A percentile compares a stretch with the other conserved stretches of the same genome.
phyloP scores from a whole-genome alignment of 2,329 filamentous ascomycete genomes.

The Venturia effusa region DNA sequence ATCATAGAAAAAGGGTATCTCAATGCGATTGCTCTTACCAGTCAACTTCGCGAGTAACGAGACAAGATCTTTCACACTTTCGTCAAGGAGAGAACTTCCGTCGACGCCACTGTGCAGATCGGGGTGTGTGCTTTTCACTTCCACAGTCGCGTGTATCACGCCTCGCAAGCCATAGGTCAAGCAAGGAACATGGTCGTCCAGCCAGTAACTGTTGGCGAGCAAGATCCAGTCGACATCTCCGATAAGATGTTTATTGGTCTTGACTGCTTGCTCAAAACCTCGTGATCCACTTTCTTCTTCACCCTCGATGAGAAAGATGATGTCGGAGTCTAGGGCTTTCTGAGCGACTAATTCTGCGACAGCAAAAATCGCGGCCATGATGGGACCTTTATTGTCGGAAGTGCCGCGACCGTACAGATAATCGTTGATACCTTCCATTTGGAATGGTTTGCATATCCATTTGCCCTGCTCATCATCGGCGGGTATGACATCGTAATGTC shows the following conservation, averaged over 20 bases:
- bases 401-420: slow-evolving; percentile 94
- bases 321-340: slow-evolving; percentile 75
- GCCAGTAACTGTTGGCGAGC: slow-evolving; percentile 95
- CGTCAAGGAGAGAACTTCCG: slow-evolving; percentile 78
- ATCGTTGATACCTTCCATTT: slow-evolving; percentile 79
- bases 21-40: slow-evolving; percentile 66
- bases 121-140: slow-evolving; percentile 73
- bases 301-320: slow-evolving; percentile 90
- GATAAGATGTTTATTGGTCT: slow-evolving; percentile 69
- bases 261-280: slow-evolving; percentile 77
- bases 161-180: slow-evolving; percentile 89
- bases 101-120: slow-evolving; percentile 97
- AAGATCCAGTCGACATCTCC: slow-evolving; percentile 90
- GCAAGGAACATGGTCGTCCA: slow-evolving; percentile 91
- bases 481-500: slow-evolving; percentile 93
- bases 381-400: slow-evolving; percentile 94
- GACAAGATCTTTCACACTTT: slow-evolving; percentile 85
- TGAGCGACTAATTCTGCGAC: slow-evolving; percentile 79
- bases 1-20: slow-evolving; percentile 83
- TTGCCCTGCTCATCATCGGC: slow-evolving; percentile 73
- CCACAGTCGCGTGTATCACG: slow-evolving; percentile 84
- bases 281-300: slow-evolving; percentile 93
- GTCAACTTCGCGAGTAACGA: slow-evolving; percentile 73
- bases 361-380: slow-evolving; percentile 86
- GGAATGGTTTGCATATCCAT: slow-evolving; percentile 82